Base-by-base conservation (phyloP, 768 basidiomycete genomes). In the Crucibulum laeve region DNA sequence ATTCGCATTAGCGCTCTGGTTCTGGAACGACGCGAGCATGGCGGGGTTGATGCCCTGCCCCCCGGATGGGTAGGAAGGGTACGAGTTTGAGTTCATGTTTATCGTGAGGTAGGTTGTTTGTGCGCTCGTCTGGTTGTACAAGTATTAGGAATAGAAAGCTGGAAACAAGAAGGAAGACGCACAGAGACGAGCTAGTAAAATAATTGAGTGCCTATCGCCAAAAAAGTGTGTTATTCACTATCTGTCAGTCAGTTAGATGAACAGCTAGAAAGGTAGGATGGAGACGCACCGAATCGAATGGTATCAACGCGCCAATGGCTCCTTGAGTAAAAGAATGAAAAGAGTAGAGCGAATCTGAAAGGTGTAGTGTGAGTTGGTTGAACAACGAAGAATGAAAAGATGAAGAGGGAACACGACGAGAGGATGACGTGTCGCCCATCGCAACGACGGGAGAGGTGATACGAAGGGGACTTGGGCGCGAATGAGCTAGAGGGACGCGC, bases 11-110 rank as follows among this genome's bases (percentile, higher is more conserved):
- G 55, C 49, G 42, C 39, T 49, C 52, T n/a, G 48, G 25, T 55
- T 49, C 52, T 67, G 64, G 25, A 59, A 57, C 23, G 58, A 52
- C 42, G 62, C 55, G 24, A 65, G 55, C 46, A 67, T 57, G 18
- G 57, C 62, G 26, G 64, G 64, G 53, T 58, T 63, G 41, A 67
- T 62, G 32, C 55, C 53, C 44, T 44, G 33, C 47, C 42, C n/a
- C 45, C 33, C 25, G 30, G 32, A 40, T 33, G 23, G 48, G 23
- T 39, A 49, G 54, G 41, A 49, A 55, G 38, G 35, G 18, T 36
- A 36, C 18, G 54, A 40, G 40, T 52, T 58, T 14, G 54, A 43
- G 38, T 51, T 55, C 52, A 55, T 49, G 32, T 34, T 45, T 33
- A 38, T 37, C 21, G 35, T 19, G 32, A 14, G 10, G 22, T 19